Conservation (phyloP, 495 filamentous ascomycete species). For the Penicillium cinerascens region DNA sequence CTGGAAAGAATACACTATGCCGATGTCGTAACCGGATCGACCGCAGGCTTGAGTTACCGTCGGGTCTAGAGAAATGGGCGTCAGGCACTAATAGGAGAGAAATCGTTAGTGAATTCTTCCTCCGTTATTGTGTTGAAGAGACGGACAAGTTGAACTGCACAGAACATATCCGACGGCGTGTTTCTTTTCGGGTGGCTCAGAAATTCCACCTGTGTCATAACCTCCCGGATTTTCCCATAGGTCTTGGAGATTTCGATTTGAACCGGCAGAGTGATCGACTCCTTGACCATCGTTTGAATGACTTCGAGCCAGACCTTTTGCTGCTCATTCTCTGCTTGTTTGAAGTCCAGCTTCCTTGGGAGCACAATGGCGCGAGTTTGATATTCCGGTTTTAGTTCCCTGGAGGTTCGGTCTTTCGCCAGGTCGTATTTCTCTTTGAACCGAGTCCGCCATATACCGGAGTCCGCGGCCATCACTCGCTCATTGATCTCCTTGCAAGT, state of each 20-base stretch:
- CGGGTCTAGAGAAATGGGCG: constrained; percentile 25
- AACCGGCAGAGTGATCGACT: constrained; percentile 11
- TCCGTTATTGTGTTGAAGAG: background rate
- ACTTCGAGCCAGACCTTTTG: constrained; percentile 31
- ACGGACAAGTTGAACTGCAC: constrained; percentile 32
- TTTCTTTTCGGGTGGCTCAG: constrained; percentile 19
- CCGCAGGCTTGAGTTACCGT: constrained; percentile 19
- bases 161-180: constrained; percentile 22
- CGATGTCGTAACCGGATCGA: constrained; percentile 34
- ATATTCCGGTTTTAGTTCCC: constrained; percentile 32
- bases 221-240: constrained; percentile 15
- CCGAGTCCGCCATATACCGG: constrained; percentile 31
- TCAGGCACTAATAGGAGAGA: constrained; percentile 22
- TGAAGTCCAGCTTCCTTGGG: constrained; percentile 15
- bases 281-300: constrained; percentile 26
- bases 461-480: constrained; percentile 17
- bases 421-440: constrained; percentile 38
- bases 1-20: constrained; percentile 22
- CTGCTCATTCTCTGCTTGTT: constrained; percentile 11
- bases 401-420: constrained; percentile 8
- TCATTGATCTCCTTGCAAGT: constrained; percentile 22
- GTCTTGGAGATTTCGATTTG: constrained; percentile 22
- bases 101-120: background rate
- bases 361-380: constrained; percentile 31
- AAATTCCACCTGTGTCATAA: constrained; percentile 16